These are phyloP conservation scores for Haplosporangium sp. DNA, from an alignment of 371 early-diverging fungal genomes.

Conservation along the genomic window DNA sequence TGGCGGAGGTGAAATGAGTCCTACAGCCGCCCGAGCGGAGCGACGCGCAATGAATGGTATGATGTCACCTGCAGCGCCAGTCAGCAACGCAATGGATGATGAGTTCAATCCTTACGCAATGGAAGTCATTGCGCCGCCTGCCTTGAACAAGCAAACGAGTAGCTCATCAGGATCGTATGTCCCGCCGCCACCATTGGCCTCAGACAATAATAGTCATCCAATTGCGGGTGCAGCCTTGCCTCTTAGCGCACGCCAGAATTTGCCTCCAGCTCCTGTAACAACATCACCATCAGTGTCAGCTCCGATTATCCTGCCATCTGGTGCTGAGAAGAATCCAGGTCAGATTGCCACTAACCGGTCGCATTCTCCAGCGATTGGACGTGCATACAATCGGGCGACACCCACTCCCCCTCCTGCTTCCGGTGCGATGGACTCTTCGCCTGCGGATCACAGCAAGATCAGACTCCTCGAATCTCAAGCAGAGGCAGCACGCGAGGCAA, in stretches of 20 bases:
- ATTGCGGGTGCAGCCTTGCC: not conserved
- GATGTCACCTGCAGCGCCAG: slow-evolving; percentile 3
- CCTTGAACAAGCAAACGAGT: not conserved
- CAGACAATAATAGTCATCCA: not conserved
- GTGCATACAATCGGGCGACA: not conserved
- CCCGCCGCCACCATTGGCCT: not conserved
- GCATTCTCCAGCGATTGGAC: not conserved
- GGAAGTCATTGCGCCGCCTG: slow-evolving; percentile 33
- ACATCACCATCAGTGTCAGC: slow-evolving; percentile 25
- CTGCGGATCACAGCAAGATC: not conserved
- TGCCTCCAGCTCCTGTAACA: slow-evolving; percentile 21
- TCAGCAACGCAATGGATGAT: not conserved
- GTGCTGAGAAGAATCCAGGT: slow-evolving; percentile 15
- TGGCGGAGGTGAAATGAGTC: not conserved
- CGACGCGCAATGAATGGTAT: too few species aligned
- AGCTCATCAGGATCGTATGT: not conserved
- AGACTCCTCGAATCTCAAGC: slow-evolving; percentile 15
- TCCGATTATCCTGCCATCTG: slow-evolving; percentile 12
- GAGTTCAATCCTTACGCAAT: slow-evolving; percentile 46
- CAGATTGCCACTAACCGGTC: slow-evolving; percentile 13
- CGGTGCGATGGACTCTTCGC: not conserved
- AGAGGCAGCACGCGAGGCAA: slow-evolving; percentile 31
- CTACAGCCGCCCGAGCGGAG: too few species aligned
- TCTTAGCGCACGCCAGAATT: slow-evolving; percentile 7
- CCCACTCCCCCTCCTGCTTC: slow-evolving; percentile 15